These are phyloP conservation scores for Saccharomycopsis guyanensis DNA, from an alignment of 805 yeast species.

Conservation along the genomic window DNA sequence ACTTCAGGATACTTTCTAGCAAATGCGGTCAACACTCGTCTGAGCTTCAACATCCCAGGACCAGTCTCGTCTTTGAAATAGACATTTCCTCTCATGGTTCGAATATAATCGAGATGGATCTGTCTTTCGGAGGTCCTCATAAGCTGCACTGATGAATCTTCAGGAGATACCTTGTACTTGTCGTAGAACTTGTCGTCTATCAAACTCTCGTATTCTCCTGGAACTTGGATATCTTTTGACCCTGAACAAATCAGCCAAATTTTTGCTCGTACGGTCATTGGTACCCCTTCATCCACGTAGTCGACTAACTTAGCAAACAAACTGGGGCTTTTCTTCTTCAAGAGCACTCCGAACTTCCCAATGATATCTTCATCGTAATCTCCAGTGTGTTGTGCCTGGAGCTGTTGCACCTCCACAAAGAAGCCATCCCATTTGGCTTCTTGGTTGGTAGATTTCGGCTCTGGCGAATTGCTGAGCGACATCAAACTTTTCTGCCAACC, in stretches of 20 bases:
- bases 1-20: constrained; percentile 38
- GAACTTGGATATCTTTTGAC: constrained; percentile 35
- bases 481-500: background rate
- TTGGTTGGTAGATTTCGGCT: background rate
- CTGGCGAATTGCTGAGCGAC: background rate
- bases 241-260: constrained; percentile 53
- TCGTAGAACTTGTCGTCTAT: constrained; percentile 20
- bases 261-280: constrained; percentile 37
- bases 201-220: constrained; percentile 39
- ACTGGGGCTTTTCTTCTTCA: constrained; percentile 18
- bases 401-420: background rate
- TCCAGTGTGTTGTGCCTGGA: background rate
- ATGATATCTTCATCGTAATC: background rate
- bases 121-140: constrained; percentile 32
- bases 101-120: constrained; percentile 43
- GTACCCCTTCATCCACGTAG: constrained; percentile 41
- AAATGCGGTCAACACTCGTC: constrained; percentile 43
- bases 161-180: constrained; percentile 20
- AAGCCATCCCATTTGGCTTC: background rate
- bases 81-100: constrained; percentile 49
- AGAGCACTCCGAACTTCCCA: constrained; percentile 24
- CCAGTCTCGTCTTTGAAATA: constrained; percentile 45
- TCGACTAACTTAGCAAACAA: no score
- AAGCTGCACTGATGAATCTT: background rate
- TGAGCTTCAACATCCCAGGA: constrained; percentile 42